Conservation (phyloP, 345 rosid genomes). For the Brassica incana region DNA sequence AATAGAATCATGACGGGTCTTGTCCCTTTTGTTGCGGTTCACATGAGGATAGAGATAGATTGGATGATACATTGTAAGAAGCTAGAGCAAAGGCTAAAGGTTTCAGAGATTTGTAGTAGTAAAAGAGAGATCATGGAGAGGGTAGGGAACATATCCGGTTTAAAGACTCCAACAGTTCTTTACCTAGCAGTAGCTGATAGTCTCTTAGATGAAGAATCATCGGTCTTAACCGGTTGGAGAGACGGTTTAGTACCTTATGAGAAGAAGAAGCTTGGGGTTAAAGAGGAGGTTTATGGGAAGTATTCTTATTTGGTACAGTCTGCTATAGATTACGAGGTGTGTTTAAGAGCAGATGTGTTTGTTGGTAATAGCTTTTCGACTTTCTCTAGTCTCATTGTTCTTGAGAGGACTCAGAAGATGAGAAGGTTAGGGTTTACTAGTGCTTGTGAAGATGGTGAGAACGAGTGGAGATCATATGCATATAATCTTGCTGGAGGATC, state of each 20-base stretch:
- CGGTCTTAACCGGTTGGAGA: slow-evolving; percentile 74
- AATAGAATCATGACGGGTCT: slow-evolving; percentile 1
- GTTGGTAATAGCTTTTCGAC: slow-evolving; percentile 95
- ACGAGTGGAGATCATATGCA: slow-evolving; percentile 84
- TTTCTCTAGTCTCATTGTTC: slow-evolving; percentile 86
- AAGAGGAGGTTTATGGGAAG: slow-evolving; percentile 59
- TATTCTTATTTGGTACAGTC: slow-evolving; percentile 84
- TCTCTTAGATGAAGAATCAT: slow-evolving; percentile 60
- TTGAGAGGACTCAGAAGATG: slow-evolving; percentile 83
- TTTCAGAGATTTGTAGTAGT: slow-evolving; percentile 81
- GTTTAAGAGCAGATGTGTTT: slow-evolving; percentile 76
- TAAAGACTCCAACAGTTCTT: slow-evolving; percentile 53
- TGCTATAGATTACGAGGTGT: slow-evolving; percentile 94
- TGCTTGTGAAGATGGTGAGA: slow-evolving; percentile 49
- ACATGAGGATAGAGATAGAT: slow-evolving; percentile 95
- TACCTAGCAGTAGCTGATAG: slow-evolving; percentile 87
- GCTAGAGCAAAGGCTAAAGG: slow-evolving; percentile 61
- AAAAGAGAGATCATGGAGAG: slow-evolving; percentile 71
- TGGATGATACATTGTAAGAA: slow-evolving; percentile 99
- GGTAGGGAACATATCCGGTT: slow-evolving; percentile 61
- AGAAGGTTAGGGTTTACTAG: slow-evolving; percentile 55
- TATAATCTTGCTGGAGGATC: slow-evolving; percentile 72
- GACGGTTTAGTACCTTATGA: slow-evolving; percentile 69
- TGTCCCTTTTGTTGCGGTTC: slow-evolving; percentile 72
- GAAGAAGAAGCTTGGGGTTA: slow-evolving; percentile 79